Evolutionary conservation across 495 filamentous ascomycete species (phyloP), one percentile per base, ranked within the genome.

Genomic region (Penicillium turbatum): DNA sequence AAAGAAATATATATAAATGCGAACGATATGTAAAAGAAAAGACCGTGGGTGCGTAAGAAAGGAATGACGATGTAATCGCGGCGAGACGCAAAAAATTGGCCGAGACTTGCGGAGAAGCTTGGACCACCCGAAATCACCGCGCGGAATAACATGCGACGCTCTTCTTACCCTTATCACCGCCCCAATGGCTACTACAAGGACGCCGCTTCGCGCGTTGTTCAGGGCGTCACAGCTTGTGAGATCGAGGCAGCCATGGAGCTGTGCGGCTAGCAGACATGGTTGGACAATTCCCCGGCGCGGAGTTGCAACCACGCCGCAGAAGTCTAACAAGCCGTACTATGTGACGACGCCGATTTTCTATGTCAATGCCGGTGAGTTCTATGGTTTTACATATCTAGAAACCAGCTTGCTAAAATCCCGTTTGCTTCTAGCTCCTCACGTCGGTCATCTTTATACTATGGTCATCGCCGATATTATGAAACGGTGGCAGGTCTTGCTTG

Each of bases 271-370:
- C 56, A 65, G 51, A 32, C 53, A 56, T 59, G 54, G 54, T 9
- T 48, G 51, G 15, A 45, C 54, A 7, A 50, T 56, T 30, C 41
- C 60, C 51, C 63, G 57, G 30, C 71, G 71, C 59, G 61, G 66
- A 63, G 53, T 71, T 51, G 70, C 71, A 48, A 70, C 72, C 24
- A 58, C 57, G 24, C 47, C 69, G 48, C 50, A 51, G 27, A 54
- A 59, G 27, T 48, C 64, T 36, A 73, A 78, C 57, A 97, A 98
- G 75, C 92, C 95, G 5, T 97, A 86, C 78, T 97, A 97, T 79
- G 78, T 97, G 60, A 97, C 93, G 3, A 91, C 89, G 6, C 93
- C 93, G 6, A 99, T 99, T 43, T 99, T 97, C 77, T 99, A 99
- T 66, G 95, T 97, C 69, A 99, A 99, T 80, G 89, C 92, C 19